Evolutionary conservation across 1,284 basidiomycete species (phyloP).

Genomic region (Irpex sp.): DNA sequence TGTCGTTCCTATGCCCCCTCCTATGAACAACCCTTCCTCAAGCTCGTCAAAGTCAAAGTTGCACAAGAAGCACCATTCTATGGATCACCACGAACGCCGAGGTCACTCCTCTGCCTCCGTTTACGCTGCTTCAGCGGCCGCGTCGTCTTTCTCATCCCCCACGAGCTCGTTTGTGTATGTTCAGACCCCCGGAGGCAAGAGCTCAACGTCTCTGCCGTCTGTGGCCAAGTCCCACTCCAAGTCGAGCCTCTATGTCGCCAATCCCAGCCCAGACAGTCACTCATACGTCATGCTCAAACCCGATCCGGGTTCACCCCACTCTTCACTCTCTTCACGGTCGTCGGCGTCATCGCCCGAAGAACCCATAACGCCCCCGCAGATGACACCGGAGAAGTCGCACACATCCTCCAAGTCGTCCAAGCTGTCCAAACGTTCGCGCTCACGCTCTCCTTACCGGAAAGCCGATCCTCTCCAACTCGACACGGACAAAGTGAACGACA

Average conservation of each 20-base stretch:
- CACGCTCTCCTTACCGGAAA: background rate
- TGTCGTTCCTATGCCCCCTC: background rate
- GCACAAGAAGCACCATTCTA: background rate
- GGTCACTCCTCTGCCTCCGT: background rate
- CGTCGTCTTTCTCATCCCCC: background rate
- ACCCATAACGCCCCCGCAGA: slow-evolving; percentile 5
- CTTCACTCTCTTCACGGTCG: slow-evolving; percentile 4
- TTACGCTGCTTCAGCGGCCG: background rate
- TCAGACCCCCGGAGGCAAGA: background rate
- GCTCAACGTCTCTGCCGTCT: slow-evolving; percentile 2
- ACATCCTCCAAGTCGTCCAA: background rate
- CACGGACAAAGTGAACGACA: background rate
- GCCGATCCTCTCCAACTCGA: background rate
- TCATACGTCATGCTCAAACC: slow-evolving; percentile 5
- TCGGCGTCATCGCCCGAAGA: slow-evolving; percentile 2
- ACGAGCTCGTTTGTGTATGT: slow-evolving; percentile 4
- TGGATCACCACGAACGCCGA: background rate
- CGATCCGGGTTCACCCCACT: slow-evolving; percentile 1
- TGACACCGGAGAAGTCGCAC: background rate
- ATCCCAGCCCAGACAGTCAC: slow-evolving; percentile 3
- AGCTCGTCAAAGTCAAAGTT: background rate
- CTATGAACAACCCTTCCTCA: background rate
- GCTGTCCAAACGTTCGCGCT: background rate
- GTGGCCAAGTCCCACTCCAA: background rate
- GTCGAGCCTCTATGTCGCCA: slow-evolving; percentile 7